Evolutionary conservation across 352 stramenopile species (phyloP).

Genomic region (Globisporangium mamillatum): DNA sequence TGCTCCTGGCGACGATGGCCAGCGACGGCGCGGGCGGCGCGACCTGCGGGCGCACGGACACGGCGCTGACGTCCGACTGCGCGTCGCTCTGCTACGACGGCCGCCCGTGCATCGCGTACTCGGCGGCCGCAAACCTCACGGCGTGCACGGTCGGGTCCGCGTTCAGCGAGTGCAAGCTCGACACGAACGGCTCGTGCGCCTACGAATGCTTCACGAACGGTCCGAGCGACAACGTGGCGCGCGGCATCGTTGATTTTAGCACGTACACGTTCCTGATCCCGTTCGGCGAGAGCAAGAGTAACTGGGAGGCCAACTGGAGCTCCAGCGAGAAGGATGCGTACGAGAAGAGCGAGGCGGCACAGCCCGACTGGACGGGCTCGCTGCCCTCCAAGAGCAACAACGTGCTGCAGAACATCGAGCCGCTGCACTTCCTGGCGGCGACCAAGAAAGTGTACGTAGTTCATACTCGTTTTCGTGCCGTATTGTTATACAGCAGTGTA

Average conservation of each 20-base stretch:
- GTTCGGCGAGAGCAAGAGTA: constrained; percentile 43
- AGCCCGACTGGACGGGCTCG: constrained; percentile 24
- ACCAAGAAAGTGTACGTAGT: constrained; percentile 34
- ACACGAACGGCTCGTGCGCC: constrained; percentile 27
- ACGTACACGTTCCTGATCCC: constrained; percentile 57
- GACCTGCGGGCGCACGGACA: constrained; percentile 36
- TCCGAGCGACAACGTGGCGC: constrained; percentile 36
- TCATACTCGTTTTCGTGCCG: too few species aligned
- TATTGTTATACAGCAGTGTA: background rate
- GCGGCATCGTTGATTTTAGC: constrained; percentile 44
- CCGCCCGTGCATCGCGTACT: constrained; percentile 53
- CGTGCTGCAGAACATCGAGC: constrained; percentile 31
- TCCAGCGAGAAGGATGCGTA: constrained; percentile 19
- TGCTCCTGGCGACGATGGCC: background rate
- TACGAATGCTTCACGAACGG: constrained; percentile 54
- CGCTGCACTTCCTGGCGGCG: constrained; percentile 26
- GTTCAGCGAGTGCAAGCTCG: constrained; percentile 30
- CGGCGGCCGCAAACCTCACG: constrained; percentile 12
- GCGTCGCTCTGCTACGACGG: constrained; percentile 46
- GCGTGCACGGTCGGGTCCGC: constrained; percentile 3
- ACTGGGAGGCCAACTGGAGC: constrained; percentile 44
- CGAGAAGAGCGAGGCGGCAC: constrained; percentile 13
- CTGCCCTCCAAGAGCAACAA: constrained; percentile 35
- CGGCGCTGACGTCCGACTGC: constrained; percentile 51
- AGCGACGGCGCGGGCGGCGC: background rate